Percentiles rank a stretch among this genome's conserved stretches.
phyloP scores from a whole-genome alignment of 164 flowering plant genomes.

The Santalum album region DNA sequence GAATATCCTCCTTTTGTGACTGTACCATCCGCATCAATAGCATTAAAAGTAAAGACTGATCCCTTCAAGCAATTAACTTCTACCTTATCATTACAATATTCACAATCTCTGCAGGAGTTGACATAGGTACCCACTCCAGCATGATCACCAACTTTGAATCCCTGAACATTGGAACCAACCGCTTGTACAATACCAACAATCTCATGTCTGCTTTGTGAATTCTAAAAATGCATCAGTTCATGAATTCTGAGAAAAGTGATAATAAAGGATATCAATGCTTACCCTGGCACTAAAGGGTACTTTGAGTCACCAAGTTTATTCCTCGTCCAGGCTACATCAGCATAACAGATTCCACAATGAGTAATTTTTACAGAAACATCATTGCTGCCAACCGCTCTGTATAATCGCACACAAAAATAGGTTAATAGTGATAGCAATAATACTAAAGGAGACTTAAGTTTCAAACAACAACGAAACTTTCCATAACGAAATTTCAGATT shows the following conservation, averaged over 20 bases:
- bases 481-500: too few species aligned
- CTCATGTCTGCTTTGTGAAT: conserved; percentile 54
- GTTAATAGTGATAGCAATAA: not conserved
- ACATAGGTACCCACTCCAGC: conserved; percentile 86
- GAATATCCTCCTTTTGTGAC: conserved; percentile 87
- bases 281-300: conserved; percentile 86
- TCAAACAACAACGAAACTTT: too few species aligned
- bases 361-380: conserved; percentile 61
- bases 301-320: conserved; percentile 34
- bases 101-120: conserved; percentile 76
- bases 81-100: conserved; percentile 43
- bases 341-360: conserved; percentile 79
- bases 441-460: too few species aligned
- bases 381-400: conserved; percentile 42
- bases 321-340: conserved; percentile 58
- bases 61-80: conserved; percentile 59
- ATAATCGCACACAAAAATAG: conserved; percentile 5
- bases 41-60: conserved; percentile 46
- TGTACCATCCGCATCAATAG: conserved; percentile 64
- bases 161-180: conserved; percentile 53
- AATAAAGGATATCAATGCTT: conserved; percentile 7
- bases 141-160: conserved; percentile 73
- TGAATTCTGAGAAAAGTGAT: too few species aligned
- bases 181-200: conserved; percentile 70
- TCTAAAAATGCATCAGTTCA: not conserved